Conservation (phyloP, 2,329 filamentous ascomycete genomes). For the Aspergillus bombycis region DNA sequence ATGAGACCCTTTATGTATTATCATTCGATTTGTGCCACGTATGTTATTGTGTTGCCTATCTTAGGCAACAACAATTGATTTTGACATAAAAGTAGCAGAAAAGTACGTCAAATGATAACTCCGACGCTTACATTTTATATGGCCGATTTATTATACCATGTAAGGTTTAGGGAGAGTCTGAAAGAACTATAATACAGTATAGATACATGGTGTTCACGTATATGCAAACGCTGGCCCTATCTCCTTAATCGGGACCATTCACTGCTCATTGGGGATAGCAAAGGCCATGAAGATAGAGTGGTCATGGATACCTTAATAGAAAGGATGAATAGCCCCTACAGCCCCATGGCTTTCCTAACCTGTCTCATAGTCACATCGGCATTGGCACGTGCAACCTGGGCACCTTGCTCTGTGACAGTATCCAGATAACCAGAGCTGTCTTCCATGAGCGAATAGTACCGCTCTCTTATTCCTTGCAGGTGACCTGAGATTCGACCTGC, state of each 20-base stretch:
- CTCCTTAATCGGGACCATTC: neutral
- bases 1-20: no score
- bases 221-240: neutral
- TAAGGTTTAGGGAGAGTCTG: neutral
- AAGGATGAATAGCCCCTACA: conserved; percentile 22
- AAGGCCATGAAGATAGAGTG: neutral
- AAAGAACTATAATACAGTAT: neutral
- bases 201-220: neutral
- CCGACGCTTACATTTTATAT: neutral
- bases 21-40: neutral
- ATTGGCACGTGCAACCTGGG: conserved; percentile 34
- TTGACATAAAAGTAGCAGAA: neutral
- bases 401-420: conserved; percentile 34
- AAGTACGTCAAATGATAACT: neutral
- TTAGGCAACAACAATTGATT: neutral
- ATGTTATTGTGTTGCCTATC: neutral
- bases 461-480: conserved; percentile 39
- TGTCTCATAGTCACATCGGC: conserved; percentile 35
- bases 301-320: neutral
- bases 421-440: conserved; percentile 34
- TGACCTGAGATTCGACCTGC: conserved; percentile 47
- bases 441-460: conserved; percentile 33
- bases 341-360: conserved; percentile 35
- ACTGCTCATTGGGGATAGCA: neutral
- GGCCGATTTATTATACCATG: neutral